phyloP scores from a whole-genome alignment of 176 grass and related monocot genomes.

The Eleusine coracana region DNA sequence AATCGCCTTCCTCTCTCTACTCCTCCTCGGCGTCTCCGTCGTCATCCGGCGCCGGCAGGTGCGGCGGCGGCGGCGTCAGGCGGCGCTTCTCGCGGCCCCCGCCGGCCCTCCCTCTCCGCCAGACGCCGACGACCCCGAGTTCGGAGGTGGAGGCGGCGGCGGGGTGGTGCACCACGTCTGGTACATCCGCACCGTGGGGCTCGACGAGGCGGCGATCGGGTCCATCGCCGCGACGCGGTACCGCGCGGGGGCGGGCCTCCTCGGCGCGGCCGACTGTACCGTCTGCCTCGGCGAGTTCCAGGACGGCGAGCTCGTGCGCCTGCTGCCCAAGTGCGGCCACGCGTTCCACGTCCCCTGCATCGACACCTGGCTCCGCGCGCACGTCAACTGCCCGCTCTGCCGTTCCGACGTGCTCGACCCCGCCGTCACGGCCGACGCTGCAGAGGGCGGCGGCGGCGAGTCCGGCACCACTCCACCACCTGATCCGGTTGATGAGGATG shows the following conservation, averaged over 20 bases:
- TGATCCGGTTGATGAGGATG: slow-evolving; percentile 23
- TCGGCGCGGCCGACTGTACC: slow-evolving; percentile 64
- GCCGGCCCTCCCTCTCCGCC: not conserved
- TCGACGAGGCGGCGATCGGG: slow-evolving; percentile 64
- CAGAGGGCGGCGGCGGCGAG: not conserved
- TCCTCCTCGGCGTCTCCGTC: slow-evolving; percentile 49
- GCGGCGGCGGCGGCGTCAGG: slow-evolving; percentile 1
- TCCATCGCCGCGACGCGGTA: slow-evolving; percentile 61
- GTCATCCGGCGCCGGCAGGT: slow-evolving; percentile 40
- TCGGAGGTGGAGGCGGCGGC: slow-evolving; percentile 20
- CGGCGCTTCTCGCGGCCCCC: not conserved
- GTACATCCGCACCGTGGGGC: slow-evolving; percentile 77
- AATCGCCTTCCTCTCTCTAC: slow-evolving; percentile 42
- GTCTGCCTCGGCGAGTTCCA: slow-evolving; percentile 86
- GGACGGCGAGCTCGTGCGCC: slow-evolving; percentile 61
- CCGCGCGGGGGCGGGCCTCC: slow-evolving; percentile 36
- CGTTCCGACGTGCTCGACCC: slow-evolving; percentile 63
- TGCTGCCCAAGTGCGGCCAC: slow-evolving; percentile 80
- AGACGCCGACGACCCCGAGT: slow-evolving; percentile 14
- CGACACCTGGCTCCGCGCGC: slow-evolving; percentile 79
- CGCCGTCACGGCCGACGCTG: not conserved
- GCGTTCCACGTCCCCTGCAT: slow-evolving; percentile 77
- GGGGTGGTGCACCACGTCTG: slow-evolving; percentile 68
- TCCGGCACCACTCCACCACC: not conserved
- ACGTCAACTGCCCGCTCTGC: slow-evolving; percentile 83